Percentiles rank a stretch among this genome's conserved stretches.
phyloP scores from a whole-genome alignment of 768 basidiomycete genomes.

The Sarcomyxa edulis region DNA sequence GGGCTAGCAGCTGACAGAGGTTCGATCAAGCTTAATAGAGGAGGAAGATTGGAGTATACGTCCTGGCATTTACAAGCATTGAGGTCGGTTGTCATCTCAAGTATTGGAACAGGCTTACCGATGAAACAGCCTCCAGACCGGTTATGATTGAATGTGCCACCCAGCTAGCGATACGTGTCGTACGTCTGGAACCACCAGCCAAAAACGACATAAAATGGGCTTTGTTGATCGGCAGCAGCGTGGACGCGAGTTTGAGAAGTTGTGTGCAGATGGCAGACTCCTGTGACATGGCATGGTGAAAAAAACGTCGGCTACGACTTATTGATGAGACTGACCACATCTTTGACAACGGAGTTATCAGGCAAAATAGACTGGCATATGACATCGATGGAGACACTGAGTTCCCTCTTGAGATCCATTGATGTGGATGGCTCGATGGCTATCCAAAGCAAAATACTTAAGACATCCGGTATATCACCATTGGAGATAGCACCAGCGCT shows the following conservation, averaged over 20 bases:
- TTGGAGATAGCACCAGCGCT: slow-evolving; percentile 2
- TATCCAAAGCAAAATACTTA: slow-evolving; percentile 47
- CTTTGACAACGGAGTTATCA: slow-evolving; percentile 17
- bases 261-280: slow-evolving; percentile 41
- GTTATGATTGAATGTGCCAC: slow-evolving; percentile 48
- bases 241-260: slow-evolving; percentile 32
- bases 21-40: slow-evolving; percentile 43
- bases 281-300: slow-evolving; percentile 22
- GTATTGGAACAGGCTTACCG: slow-evolving; percentile 14
- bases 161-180: slow-evolving; percentile 51
- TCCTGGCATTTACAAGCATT: slow-evolving; percentile 22
- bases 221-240: slow-evolving; percentile 44
- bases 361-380: slow-evolving; percentile 38
- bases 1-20: slow-evolving; percentile 36
- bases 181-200: slow-evolving; percentile 41
- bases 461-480: slow-evolving; percentile 41
- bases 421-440: slow-evolving; percentile 50
- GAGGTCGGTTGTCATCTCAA: slow-evolving; percentile 4
- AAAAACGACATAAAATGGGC: slow-evolving; percentile 46
- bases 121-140: slow-evolving; percentile 14
- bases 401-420: slow-evolving; percentile 36
- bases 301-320: not conserved
- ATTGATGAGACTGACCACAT: slow-evolving; percentile 14
- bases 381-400: slow-evolving; percentile 41
- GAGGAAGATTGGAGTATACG: slow-evolving; percentile 37